These are phyloP conservation scores for Claviceps paspali DNA, from an alignment of 2,329 filamentous ascomycete species.

Conservation along the genomic window DNA sequence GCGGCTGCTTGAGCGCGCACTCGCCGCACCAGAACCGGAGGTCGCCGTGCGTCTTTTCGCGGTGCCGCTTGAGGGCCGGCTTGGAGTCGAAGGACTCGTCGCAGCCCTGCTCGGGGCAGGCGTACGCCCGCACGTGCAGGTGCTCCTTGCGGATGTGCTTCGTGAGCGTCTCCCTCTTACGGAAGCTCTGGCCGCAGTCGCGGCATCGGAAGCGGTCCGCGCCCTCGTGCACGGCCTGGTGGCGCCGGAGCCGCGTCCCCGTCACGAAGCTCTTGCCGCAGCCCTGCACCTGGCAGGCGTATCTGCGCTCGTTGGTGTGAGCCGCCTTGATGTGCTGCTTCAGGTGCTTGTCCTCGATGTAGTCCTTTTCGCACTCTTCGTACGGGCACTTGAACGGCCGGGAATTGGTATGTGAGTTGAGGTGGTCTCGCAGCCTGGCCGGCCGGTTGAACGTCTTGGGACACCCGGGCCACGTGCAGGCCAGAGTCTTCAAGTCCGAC, in stretches of 20 bases:
- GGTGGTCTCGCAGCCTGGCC: slow-evolving; percentile 61
- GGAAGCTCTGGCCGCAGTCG: slow-evolving; percentile 63
- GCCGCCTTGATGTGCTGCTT: slow-evolving; percentile 72
- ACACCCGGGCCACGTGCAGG: slow-evolving; percentile 61
- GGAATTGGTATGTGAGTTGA: slow-evolving; percentile 74
- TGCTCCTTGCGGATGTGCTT: slow-evolving; percentile 70
- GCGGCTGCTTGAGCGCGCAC: slow-evolving; percentile 34
- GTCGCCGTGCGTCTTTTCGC: slow-evolving; percentile 52
- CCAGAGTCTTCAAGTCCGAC: slow-evolving; percentile 61
- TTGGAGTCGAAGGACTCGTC: slow-evolving; percentile 57
- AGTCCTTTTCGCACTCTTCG: slow-evolving; percentile 63
- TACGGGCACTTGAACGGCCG: slow-evolving; percentile 62
- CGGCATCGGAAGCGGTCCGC: slow-evolving; percentile 62
- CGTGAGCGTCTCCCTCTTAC: slow-evolving; percentile 75
- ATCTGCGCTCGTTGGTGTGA: slow-evolving; percentile 56
- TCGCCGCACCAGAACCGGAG: slow-evolving; percentile 63
- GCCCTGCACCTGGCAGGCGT: slow-evolving; percentile 53
- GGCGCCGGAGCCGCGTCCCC: slow-evolving; percentile 59
- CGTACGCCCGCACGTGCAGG: slow-evolving; percentile 53
- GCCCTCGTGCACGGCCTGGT: slow-evolving; percentile 59
- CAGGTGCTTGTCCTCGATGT: slow-evolving; percentile 74
- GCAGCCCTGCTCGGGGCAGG: slow-evolving; percentile 50
- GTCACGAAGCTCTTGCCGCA: slow-evolving; percentile 76
- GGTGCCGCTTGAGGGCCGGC: slow-evolving; percentile 55
- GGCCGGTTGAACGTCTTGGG: slow-evolving; percentile 78